phyloP scores from a whole-genome alignment of 2,329 filamentous ascomycete species.

The Aphanoascus verrucosus region DNA sequence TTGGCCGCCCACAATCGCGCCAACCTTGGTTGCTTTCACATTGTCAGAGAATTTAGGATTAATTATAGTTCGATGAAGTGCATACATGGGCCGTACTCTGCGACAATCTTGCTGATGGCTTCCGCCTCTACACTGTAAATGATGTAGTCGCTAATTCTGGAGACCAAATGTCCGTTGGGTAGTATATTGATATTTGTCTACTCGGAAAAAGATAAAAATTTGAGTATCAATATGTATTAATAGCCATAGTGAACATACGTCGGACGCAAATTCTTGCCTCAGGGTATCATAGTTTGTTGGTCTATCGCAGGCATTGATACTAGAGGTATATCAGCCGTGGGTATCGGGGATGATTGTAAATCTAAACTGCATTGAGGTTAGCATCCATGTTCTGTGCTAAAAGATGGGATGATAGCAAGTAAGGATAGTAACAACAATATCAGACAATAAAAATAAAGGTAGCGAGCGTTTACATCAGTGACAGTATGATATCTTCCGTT shows the following conservation, averaged over 20 bases:
- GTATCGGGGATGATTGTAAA: neutral
- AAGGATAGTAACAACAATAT: constrained; percentile 35
- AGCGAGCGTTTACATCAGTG: constrained; percentile 99
- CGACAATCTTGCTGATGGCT: constrained; percentile 76
- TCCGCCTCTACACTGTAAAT: constrained; percentile 97
- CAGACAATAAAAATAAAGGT: constrained; percentile 88
- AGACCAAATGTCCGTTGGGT: constrained; percentile 90
- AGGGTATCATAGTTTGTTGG: constrained; percentile 78
- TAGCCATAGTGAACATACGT: constrained; percentile 54
- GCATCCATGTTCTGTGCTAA: neutral
- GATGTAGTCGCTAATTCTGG: constrained; percentile 93
- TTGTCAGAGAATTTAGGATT: constrained; percentile 13
- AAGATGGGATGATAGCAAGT: constrained; percentile 18
- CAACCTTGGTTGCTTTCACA: constrained; percentile 71
- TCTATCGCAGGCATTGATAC: constrained; percentile 88
- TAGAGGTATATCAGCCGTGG: constrained; percentile 32
- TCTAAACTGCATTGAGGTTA: constrained; percentile 3
- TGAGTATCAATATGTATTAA: constrained; percentile 18
- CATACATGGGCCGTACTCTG: constrained; percentile 85
- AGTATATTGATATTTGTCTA: constrained; percentile 81
- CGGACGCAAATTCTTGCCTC: constrained; percentile 68
- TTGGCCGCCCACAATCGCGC: constrained; percentile 91
- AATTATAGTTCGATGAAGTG: constrained; percentile 15
- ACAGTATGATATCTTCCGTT: constrained; percentile 52
- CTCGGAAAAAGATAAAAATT: constrained; percentile 31